Conservation (phyloP, 73 alveolate genomes). For the Stentor coeruleus region DNA sequence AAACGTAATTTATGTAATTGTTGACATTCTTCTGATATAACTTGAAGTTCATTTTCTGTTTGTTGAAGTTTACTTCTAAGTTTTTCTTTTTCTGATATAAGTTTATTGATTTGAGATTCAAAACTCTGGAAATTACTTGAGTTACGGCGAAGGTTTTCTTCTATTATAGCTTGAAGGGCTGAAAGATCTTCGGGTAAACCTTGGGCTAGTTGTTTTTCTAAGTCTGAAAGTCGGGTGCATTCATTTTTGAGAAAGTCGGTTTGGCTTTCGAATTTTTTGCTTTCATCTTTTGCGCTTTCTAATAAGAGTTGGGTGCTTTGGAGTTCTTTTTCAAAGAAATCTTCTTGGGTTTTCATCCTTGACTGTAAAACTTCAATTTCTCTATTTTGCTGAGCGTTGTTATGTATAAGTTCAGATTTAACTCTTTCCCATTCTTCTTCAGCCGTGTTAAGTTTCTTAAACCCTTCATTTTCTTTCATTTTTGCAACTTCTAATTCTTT, state of each 20-base stretch:
- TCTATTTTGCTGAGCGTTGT: background rate
- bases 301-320: background rate
- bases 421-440: background rate
- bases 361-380: background rate
- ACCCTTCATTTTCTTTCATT: background rate
- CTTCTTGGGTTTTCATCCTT: slow-evolving; percentile 21
- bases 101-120: background rate
- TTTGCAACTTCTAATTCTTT: background rate
- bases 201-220: background rate
- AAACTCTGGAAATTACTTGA: background rate
- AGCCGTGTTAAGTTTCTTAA: background rate
- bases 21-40: background rate
- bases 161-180: background rate
- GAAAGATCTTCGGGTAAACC: background rate
- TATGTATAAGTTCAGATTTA: background rate
- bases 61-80: background rate
- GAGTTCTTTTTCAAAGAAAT: slow-evolving; percentile 4
- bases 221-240: background rate
- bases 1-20: background rate
- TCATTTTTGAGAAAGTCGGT: background rate
- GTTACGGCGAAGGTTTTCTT: background rate
- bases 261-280: background rate
- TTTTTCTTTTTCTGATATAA: background rate
- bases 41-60: background rate
- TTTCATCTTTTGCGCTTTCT: background rate